Base-by-base conservation (phyloP, 225 moss, liverwort and hornwort species). In the Bryum argenteum region DNA sequence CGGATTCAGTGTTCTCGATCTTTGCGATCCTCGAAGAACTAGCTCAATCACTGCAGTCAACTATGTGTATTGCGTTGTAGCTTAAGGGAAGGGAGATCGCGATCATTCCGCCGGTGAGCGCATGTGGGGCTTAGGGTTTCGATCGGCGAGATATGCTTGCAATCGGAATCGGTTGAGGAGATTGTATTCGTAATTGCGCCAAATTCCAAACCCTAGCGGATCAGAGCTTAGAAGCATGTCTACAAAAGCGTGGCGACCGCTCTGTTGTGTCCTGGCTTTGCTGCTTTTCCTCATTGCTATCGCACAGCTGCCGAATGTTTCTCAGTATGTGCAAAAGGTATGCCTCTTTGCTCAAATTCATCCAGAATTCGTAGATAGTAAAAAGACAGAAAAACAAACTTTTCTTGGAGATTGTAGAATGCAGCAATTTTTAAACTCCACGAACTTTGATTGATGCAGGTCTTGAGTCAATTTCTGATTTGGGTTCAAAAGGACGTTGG, bases 401-500 rank as follows among this genome's bases (percentile, higher is more conserved):
- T 33, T 33, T 33, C 33, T 5, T 33, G 7, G 33, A 58, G 18
- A 2, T 41, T 33, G n/a, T 42, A n/a, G 15, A 17, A 54, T 69
- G 55, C 41, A 11, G 2, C 5, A 51, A 22, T 68, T 47, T 38
- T 10, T 33, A 6, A 33, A 33, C 9, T 61, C 39, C 37, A 44
- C 9, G 54, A 64, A 42, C 3, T 61, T 54, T 65, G 39, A 41
- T 33, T 33, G 44, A 64, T 82, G 87, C 86, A 94, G 94, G 70
- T 54, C 26, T 80, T 94, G 78, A 77, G 70, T 78, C 76, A 84
- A n/a, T 94, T 94, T 44, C 70, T 94, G 65, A 45, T 91, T 11
- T 94, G 91, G 91, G 91, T 94, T 74, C 80, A 85, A 64, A 81
- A 79, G 54, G 88, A 94, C 76, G 78, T 90, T 19, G 94, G 94